Evolutionary conservation across 371 early-diverging fungal genomes (phyloP), one percentile per base, ranked within the genome.

Genomic region (Lichtheimia ornata): DNA sequence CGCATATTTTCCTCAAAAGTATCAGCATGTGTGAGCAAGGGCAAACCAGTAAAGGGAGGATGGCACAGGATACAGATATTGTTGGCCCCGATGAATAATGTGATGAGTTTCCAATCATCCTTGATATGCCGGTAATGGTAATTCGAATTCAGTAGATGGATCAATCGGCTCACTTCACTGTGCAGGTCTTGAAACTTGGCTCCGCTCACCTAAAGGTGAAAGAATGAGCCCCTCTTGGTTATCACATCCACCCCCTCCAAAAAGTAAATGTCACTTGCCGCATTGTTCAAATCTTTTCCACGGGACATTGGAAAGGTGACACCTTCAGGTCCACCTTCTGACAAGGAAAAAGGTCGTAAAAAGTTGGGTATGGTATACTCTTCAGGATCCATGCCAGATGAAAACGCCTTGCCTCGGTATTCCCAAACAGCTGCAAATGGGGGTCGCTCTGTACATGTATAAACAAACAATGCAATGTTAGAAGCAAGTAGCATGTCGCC

Each of bases 71-170:
- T 73, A 71, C 90, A 90, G 41, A 86, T 77, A 57, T 90, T 88
- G 62, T 90, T 90, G 28, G 82, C 85, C 6, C 90, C 90, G 57
- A 90, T 87, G 61, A 90, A 88, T 17, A 90, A 30, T 0, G 85
- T 85, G 20, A 84, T 73, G 28, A 90, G 54, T 68, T 90, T 90
- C 85, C 85, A 90, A 43, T 84, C 86, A 24, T 85, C 68, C 41
- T 63, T 62, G 12, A 72, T 42, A 3, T 63, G 53, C 18, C 60
- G 61, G 53, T 77, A 81, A 20, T 62, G 49, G 14, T 51, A 25
- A 4, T 44, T 53, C 2, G 50, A 42, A 6, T 56, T 30, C 11
- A 77, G 50, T 35, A 69, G 35, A 24, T 57, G 62, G 3, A 68
- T 58, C 14, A 81, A 56, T 13, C 71, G 59, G 9, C 61, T 56